phyloP scores from a whole-genome alignment of 495 filamentous ascomycete genomes.

The Parathielavia hyrcaniae region DNA sequence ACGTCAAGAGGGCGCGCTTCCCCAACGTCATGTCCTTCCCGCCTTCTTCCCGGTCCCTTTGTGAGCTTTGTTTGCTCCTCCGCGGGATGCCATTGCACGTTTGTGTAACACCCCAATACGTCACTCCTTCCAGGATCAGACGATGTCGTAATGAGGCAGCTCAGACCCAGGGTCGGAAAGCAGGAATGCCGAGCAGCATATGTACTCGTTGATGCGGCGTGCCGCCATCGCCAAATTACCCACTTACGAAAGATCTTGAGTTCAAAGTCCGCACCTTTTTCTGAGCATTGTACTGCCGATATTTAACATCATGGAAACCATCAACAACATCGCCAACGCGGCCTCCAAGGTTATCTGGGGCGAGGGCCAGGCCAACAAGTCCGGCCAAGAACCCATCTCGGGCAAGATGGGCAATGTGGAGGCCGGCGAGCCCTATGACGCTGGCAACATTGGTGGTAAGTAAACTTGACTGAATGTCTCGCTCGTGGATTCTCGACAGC shows the following conservation, averaged over 20 bases:
- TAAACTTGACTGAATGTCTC: slow-evolving; percentile 8
- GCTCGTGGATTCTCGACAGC: not conserved
- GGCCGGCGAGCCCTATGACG: slow-evolving; percentile 55
- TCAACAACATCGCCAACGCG: slow-evolving; percentile 43
- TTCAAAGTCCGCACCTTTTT: not conserved
- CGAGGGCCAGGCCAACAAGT: slow-evolving; percentile 21
- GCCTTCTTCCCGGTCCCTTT: not conserved
- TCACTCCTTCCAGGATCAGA: slow-evolving; percentile 3
- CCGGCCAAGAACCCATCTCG: slow-evolving; percentile 47
- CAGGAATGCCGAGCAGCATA: not conserved
- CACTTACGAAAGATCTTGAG: not conserved
- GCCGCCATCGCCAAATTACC: not conserved
- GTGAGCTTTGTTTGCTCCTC: not conserved
- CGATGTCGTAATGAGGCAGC: slow-evolving; percentile 8
- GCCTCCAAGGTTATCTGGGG: slow-evolving; percentile 50
- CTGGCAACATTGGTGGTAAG: slow-evolving; percentile 48
- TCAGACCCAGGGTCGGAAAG: not conserved
- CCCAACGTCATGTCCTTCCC: slow-evolving; percentile 8
- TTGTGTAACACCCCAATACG: not conserved
- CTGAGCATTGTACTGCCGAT: not conserved
- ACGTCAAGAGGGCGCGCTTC: slow-evolving; percentile 1
- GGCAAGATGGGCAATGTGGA: slow-evolving; percentile 47
- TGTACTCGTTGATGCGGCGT: not conserved
- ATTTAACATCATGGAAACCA: slow-evolving; percentile 48
- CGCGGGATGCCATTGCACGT: not conserved